Conservation (phyloP, 2,329 filamentous ascomycete genomes). For the Penicillium sp. region DNA sequence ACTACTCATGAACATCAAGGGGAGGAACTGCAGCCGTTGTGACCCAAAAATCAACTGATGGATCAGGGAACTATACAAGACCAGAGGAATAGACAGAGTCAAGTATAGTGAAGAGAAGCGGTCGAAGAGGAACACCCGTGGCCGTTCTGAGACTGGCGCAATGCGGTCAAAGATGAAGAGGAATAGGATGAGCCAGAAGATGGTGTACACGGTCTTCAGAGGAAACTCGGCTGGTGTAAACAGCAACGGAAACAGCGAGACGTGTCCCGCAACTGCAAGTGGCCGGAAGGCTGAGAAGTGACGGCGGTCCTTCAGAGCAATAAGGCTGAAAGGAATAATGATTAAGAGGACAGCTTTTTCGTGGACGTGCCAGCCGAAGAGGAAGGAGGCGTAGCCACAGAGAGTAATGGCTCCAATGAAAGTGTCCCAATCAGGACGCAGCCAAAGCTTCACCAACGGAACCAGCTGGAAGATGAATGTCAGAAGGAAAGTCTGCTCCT, state of each 20-base stretch:
- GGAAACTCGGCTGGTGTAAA: constrained; percentile 93
- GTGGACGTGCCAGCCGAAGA: constrained; percentile 98
- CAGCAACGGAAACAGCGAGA: constrained; percentile 90
- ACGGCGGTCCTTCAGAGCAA: constrained; percentile 84
- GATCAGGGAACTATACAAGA: constrained; percentile 82
- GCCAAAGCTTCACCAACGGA: constrained; percentile 79
- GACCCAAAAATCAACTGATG: constrained; percentile 83
- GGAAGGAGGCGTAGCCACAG: constrained; percentile 92
- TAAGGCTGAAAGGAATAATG: constrained; percentile 91
- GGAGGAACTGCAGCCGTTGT: constrained; percentile 76
- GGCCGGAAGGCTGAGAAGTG: constrained; percentile 91
- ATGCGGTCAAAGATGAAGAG: constrained; percentile 83
- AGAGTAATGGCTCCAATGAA: constrained; percentile 89
- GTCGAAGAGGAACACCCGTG: constrained; percentile 87
- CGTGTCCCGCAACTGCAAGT: constrained; percentile 87
- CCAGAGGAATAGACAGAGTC: constrained; percentile 81
- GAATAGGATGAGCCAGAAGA: constrained; percentile 88
- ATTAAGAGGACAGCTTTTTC: constrained; percentile 95
- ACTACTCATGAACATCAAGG: constrained; percentile 94
- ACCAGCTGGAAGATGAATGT: constrained; percentile 81
- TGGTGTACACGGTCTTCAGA: constrained; percentile 88
- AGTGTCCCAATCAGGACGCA: constrained; percentile 77
- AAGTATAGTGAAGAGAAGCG: constrained; percentile 90
- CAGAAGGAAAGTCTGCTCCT: constrained; percentile 75
- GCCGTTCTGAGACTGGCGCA: constrained; percentile 76